Conservation (phyloP, 106 monocot genomes). For the Alisma plantagoaquatica region DNA sequence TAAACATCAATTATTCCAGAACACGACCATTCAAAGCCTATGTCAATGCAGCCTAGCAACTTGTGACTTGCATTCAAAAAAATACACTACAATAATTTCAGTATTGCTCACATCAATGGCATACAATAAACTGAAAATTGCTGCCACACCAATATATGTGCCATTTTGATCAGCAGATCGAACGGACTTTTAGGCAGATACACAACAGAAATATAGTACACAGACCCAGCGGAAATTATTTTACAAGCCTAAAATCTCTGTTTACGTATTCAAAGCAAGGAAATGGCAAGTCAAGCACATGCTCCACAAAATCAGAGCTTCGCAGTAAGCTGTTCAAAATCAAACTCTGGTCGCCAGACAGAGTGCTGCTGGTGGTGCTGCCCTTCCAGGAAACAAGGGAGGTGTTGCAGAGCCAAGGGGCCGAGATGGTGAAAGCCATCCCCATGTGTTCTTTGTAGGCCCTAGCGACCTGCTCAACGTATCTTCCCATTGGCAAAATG, state of each 20-base stretch:
- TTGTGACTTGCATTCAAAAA: too few species aligned
- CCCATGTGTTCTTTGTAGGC: constrained; percentile 73
- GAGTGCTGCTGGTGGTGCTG: background rate
- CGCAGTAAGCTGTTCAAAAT: constrained; percentile 30
- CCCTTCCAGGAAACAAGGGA: constrained; percentile 61
- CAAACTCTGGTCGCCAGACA: constrained; percentile 15
- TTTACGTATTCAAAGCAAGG: constrained; percentile 66
- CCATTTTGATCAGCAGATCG: too few species aligned
- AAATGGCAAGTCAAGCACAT: constrained; percentile 56
- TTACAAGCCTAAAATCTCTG: constrained; percentile 47
- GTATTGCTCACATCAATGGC: too few species aligned
- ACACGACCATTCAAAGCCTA: too few species aligned
- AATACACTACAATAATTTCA: too few species aligned
- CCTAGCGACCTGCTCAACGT: constrained; percentile 55
- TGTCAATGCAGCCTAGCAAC: too few species aligned
- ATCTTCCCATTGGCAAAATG: constrained; percentile 62
- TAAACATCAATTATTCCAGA: too few species aligned
- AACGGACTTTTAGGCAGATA: too few species aligned
- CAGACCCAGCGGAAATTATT: too few species aligned
- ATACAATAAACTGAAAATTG: too few species aligned
- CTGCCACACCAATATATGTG: too few species aligned
- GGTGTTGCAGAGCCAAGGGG: constrained; percentile 92
- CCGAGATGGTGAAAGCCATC: constrained; percentile 49
- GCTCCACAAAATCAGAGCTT: constrained; percentile 43
- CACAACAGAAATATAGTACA: too few species aligned